Evolutionary conservation across 2,329 filamentous ascomycete genomes (phyloP).

Genomic region (Lasiodiplodia hormozganensis): DNA sequence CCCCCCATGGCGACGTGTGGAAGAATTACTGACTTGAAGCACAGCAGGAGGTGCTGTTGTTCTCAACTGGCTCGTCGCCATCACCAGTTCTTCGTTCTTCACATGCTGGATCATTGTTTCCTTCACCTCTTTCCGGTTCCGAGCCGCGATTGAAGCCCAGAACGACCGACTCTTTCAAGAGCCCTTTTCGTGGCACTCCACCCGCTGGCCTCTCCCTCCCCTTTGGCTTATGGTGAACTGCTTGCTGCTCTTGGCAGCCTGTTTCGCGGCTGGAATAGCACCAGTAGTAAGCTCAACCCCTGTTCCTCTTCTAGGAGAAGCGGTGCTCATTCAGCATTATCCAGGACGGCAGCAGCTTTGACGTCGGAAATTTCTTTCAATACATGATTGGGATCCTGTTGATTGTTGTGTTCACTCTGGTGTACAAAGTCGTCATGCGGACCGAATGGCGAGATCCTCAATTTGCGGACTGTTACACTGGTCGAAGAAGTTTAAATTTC

Average conservation of each 20-base stretch:
- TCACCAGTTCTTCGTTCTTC: constrained; percentile 44
- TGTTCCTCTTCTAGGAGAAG: too few relatives aligned
- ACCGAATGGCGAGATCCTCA: too few relatives aligned
- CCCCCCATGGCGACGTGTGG: too few relatives aligned
- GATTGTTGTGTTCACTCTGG: too few relatives aligned
- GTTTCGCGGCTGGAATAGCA: constrained; percentile 10
- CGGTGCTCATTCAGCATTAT: too few relatives aligned
- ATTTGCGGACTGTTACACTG: too few relatives aligned
- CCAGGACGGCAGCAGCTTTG: too few relatives aligned
- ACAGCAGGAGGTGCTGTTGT: constrained; percentile 34
- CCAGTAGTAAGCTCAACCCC: background rate
- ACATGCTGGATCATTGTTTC: constrained; percentile 45
- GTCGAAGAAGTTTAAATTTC: too few relatives aligned
- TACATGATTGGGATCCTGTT: too few relatives aligned
- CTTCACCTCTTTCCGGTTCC: constrained; percentile 43
- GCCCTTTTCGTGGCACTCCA: constrained; percentile 40
- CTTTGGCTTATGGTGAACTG: constrained; percentile 36
- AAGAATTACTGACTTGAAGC: background rate
- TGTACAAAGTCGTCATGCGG: too few relatives aligned
- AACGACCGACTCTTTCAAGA: constrained; percentile 38
- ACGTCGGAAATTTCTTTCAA: too few relatives aligned
- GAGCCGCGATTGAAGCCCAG: constrained; percentile 37
- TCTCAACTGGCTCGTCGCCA: constrained; percentile 39
- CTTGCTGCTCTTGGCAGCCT: constrained; percentile 10
- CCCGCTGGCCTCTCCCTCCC: constrained; percentile 40